A percentile compares a stretch with the other conserved stretches of the same genome.
Conservation (phyloP, 306 rosid species). For the Quercus wislizeni region DNA sequence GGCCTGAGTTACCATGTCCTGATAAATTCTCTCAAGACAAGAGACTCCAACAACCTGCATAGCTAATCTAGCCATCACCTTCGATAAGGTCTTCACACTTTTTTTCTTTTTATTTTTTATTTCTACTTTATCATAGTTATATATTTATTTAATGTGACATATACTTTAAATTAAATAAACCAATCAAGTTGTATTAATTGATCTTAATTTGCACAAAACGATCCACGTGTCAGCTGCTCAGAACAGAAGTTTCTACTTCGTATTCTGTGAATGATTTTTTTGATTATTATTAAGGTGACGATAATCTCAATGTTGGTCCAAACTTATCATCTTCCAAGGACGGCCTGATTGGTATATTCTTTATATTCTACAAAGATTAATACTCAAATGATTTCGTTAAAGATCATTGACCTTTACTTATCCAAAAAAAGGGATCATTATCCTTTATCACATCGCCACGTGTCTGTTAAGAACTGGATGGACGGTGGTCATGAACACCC, state of each 20-base stretch:
- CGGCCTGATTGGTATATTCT: not conserved
- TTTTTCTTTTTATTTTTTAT: not conserved
- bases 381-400: not conserved
- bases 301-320: not conserved
- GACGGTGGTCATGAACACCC: constrained; percentile 18
- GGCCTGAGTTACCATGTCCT: not conserved
- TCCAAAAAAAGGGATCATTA: not conserved
- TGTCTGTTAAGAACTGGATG: not conserved
- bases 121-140: too few relatives aligned
- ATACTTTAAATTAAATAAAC: not conserved
- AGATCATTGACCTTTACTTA: not conserved
- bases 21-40: not conserved
- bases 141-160: not conserved
- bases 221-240: not conserved
- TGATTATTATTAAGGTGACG: not conserved
- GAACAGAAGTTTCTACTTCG: not conserved
- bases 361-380: too few relatives aligned
- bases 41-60: not conserved
- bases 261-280: not conserved
- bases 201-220: not conserved
- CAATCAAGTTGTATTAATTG: not conserved
- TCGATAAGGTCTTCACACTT: not conserved
- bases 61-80: not conserved
- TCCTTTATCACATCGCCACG: not conserved
- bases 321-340: not conserved